Evolutionary conservation across 2,329 filamentous ascomycete genomes (phyloP).

Genomic region (Trichoderma atrobrunneum): DNA sequence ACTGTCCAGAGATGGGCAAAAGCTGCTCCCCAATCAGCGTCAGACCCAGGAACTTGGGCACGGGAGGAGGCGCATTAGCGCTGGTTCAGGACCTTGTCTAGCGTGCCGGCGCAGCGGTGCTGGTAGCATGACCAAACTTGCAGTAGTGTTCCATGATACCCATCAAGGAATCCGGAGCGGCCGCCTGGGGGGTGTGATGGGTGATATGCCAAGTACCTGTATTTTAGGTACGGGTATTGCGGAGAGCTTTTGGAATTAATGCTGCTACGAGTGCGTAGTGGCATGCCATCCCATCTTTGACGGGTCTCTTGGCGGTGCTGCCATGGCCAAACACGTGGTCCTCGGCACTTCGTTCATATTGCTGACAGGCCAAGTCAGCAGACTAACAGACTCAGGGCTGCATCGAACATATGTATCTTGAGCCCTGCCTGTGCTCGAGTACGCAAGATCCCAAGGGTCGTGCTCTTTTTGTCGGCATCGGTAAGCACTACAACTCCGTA

Average conservation of each 20-base stretch:
- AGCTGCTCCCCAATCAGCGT: neutral
- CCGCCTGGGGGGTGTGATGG: neutral
- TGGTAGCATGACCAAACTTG: neutral
- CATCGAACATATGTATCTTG: neutral
- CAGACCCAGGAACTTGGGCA: conserved; percentile 16
- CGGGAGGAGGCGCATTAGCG: conserved; percentile 18
- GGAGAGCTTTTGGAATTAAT: neutral
- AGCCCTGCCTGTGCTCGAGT: neutral
- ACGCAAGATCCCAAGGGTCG: neutral
- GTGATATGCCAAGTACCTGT: neutral
- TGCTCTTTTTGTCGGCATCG: neutral
- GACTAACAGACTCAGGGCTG: neutral
- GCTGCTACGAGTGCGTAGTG: neutral
- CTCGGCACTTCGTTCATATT: neutral
- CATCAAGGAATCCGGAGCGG: neutral
- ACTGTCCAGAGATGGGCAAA: neutral
- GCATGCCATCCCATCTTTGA: neutral
- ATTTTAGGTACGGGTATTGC: neutral
- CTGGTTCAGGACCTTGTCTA: conserved; percentile 12
- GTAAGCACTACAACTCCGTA: neutral
- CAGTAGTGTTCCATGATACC: neutral
- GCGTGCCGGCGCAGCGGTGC: conserved; percentile 13
- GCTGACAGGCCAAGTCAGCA: neutral
- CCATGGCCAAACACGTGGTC: neutral
- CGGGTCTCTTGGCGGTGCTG: neutral